Percentiles rank a stretch among this genome's conserved stretches.
These are phyloP conservation scores for Ciborinia camelliae DNA, from an alignment of 2,329 filamentous ascomycete species.

Conservation along the genomic window DNA sequence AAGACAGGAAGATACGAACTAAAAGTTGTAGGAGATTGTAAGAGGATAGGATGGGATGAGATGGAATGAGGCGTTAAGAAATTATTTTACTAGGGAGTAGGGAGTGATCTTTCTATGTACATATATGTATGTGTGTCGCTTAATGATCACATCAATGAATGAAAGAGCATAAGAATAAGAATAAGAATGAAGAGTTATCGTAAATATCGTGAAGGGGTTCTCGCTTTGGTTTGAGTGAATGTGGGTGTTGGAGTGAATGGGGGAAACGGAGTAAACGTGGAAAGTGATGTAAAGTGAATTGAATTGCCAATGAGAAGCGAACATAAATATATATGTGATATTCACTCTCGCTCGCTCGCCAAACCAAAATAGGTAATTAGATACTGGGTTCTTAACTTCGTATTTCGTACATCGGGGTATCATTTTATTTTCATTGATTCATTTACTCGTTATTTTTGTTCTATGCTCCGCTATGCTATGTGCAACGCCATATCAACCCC, in stretches of 20 bases:
- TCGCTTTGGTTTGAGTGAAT: neutral
- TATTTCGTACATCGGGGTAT: no score
- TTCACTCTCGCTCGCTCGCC: no score
- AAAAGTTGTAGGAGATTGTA: neutral
- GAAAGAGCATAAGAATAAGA: neutral
- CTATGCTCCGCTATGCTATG: neutral
- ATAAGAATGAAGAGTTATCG: no score
- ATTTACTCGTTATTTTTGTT: neutral
- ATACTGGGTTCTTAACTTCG: no score
- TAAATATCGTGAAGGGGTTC: neutral
- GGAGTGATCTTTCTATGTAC: neutral
- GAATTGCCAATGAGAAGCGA: no score
- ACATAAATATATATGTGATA: no score
- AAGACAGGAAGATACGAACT: neutral
- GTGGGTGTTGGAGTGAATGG: neutral
- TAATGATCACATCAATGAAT: conserved; percentile 2
- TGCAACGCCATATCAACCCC: no score
- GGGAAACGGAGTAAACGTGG: neutral
- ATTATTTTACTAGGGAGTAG: neutral
- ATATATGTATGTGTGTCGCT: conserved; percentile 7
- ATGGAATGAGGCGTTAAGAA: neutral
- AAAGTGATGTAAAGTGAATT: no score
- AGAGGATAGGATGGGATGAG: neutral
- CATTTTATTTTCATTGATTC: neutral
- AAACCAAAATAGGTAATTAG: no score